Percentiles rank a stretch among this genome's conserved stretches.
Conservation (phyloP, 371 early-diverging fungal species). For the Haplosporangium sp. region DNA sequence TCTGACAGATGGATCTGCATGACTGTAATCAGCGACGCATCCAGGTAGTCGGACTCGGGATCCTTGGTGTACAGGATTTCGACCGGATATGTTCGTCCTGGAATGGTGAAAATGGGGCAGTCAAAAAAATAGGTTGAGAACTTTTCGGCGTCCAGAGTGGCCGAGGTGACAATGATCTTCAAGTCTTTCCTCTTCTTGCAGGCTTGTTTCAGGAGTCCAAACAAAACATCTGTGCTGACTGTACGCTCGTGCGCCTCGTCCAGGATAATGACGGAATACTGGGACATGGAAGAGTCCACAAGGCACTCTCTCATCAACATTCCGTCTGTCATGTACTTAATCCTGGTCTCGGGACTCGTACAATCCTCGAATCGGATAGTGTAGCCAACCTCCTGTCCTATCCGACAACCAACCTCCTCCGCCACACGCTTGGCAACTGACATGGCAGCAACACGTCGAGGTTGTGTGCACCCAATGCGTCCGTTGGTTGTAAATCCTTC, state of each 20-base stretch:
- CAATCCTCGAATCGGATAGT: slow-evolving; percentile 99
- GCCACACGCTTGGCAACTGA: slow-evolving; percentile 99
- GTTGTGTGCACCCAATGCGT: slow-evolving; percentile 99
- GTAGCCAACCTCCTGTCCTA: slow-evolving; percentile 98
- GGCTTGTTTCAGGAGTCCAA: slow-evolving; percentile 94
- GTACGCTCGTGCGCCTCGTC: slow-evolving; percentile 99
- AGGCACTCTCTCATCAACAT: slow-evolving; percentile 97
- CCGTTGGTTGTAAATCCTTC: slow-evolving; percentile 88
- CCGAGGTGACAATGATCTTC: slow-evolving; percentile 96
- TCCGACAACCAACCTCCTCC: slow-evolving; percentile 95
- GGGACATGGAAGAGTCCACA: slow-evolving; percentile 83
- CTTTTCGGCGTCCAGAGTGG: slow-evolving; percentile 97
- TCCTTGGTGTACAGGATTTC: slow-evolving; percentile 95
- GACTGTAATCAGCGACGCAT: slow-evolving; percentile 91
- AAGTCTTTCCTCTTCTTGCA: slow-evolving; percentile 87
- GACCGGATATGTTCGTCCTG: slow-evolving; percentile 96
- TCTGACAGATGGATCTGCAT: slow-evolving; percentile 97
- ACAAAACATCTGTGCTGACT: slow-evolving; percentile 96
- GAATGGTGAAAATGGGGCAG: slow-evolving; percentile 97
- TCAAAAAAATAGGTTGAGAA: slow-evolving; percentile 64
- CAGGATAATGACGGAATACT: slow-evolving; percentile 95
- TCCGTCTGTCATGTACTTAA: slow-evolving; percentile 99
- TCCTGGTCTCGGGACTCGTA: slow-evolving; percentile 91
- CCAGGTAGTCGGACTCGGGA: slow-evolving; percentile 95
- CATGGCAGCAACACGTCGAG: slow-evolving; percentile 99